Base-by-base conservation (phyloP, 495 filamentous ascomycete species). In the Pseudevernia furfuracea region DNA sequence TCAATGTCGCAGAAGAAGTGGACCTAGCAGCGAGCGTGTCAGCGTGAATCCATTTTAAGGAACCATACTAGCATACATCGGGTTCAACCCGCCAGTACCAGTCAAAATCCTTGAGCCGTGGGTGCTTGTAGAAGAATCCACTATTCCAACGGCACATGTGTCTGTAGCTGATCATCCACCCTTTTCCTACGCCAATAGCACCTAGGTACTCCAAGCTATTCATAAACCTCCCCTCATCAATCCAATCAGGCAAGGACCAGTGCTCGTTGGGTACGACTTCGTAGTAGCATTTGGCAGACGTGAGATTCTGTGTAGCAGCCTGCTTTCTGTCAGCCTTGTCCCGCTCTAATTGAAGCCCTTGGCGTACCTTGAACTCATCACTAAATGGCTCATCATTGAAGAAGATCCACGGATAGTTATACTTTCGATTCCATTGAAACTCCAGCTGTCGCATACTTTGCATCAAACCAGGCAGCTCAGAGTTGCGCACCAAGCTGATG, bases 141-240 rank as follows among this genome's bases (percentile, higher is more conserved):
- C 85, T 89, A 76, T 94, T 93, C 90, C 89, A 94, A 37, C 90
- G 83, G 71, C 90, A 94, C 90, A 94, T 94, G 74, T 94, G 87
- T 71, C 92, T 77, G 64, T 87, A 86, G 69, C 77, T 81, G 65
- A 86, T 76, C 59, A 80, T 74, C 77, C 77, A 81, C 6, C 76
- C 80, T 65, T 81, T 81, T 8, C 79, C 82, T 68, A 86, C 75
- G 65, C 83, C 79, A 71, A 82, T 76, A 44, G 79, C 73, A 61
- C 83, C 78, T 38, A 82, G 73, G 63, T 81, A 80, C 41, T 81
- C 78, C 39, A 80, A 71, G 46, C 77, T 76, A 34, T 80, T 80
- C 71, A 79, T 79, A 60, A 84, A 84, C 32, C 80, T 76, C 36
- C 79, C 78, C 60, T 81, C 76, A 69, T 87, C 84, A 63, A 87